A percentile compares a stretch with the other conserved stretches of the same genome.
phyloP scores from a whole-genome alignment of 1,139 yeast species.

The Yamadazyma oceani region DNA sequence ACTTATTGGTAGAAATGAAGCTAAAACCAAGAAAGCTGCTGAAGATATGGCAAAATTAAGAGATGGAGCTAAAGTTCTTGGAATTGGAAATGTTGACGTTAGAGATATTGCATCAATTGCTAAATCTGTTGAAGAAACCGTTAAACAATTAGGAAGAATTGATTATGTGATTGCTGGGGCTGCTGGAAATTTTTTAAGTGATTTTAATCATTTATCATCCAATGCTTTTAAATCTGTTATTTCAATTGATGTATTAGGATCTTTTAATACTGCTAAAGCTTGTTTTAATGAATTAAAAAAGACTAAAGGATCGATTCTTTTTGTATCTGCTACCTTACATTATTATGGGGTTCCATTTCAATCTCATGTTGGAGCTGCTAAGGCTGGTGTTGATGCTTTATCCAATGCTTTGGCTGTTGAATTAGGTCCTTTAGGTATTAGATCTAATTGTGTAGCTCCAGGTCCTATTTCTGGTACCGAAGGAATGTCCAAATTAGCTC shows the following conservation, averaged over 20 bases:
- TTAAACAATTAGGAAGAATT: constrained; percentile 64
- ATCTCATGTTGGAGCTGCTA: constrained; percentile 87
- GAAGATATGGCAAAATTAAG: constrained; percentile 58
- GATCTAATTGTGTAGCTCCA: constrained; percentile 83
- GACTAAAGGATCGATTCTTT: constrained; percentile 70
- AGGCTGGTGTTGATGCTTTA: constrained; percentile 89
- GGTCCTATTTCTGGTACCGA: constrained; percentile 84
- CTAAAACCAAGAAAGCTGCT: constrained; percentile 67
- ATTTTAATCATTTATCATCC: constrained; percentile 72
- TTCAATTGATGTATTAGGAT: constrained; percentile 80
- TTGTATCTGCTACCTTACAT: constrained; percentile 85
- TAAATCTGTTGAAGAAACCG: constrained; percentile 64
- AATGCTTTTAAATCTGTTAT: constrained; percentile 88
- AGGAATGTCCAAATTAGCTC: constrained; percentile 60
- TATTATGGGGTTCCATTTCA: constrained; percentile 87
- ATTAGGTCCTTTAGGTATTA: constrained; percentile 82
- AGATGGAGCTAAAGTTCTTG: constrained; percentile 61
- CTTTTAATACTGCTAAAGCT: constrained; percentile 86
- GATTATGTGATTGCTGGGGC: constrained; percentile 94
- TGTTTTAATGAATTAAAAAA: constrained; percentile 61
- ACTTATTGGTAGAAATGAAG: constrained; percentile 72
- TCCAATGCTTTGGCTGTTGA: constrained; percentile 83
- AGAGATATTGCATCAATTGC: constrained; percentile 59
- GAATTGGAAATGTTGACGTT: constrained; percentile 73
- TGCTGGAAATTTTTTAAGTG: constrained; percentile 87